Evolutionary conservation across 2,329 filamentous ascomycete species (phyloP).

Genomic region (Pyricularia sp.): DNA sequence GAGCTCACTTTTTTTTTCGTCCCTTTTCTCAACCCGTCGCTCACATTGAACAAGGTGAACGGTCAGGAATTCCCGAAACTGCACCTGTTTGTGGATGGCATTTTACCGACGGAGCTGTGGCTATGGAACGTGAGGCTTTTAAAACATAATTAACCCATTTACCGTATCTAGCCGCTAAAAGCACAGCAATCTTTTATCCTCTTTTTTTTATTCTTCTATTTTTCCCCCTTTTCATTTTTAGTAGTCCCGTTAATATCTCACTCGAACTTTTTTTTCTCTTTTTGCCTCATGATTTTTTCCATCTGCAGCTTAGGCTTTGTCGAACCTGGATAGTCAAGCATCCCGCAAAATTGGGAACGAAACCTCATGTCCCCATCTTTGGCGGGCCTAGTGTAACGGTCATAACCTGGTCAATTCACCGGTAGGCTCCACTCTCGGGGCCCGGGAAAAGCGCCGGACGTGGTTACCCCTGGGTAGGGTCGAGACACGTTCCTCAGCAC

Average conservation of each 20-base stretch:
- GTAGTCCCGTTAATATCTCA: neutral
- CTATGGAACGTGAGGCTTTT: neutral
- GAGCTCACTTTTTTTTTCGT: neutral
- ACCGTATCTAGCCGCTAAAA: neutral
- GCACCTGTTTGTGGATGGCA: neutral
- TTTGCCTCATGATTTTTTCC: neutral
- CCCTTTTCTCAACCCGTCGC: neutral
- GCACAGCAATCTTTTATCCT: no score
- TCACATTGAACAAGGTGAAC: no score
- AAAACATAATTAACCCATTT: neutral
- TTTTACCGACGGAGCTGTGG: neutral
- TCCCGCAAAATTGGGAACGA: neutral
- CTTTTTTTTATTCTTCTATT: no score
- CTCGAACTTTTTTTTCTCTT: neutral
- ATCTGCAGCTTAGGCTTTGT: neutral
- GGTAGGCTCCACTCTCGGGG: neutral
- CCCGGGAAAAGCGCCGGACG: neutral
- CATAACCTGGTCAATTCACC: neutral
- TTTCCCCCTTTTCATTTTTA: neutral
- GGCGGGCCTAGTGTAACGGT: neutral
- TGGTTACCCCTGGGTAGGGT: neutral
- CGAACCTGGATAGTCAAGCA: neutral
- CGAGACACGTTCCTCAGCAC: neutral
- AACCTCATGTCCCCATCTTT: neutral
- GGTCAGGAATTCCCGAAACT: neutral